Conservation (phyloP, 129 eudicot genomes). For the Pittosporum tobira region DNA sequence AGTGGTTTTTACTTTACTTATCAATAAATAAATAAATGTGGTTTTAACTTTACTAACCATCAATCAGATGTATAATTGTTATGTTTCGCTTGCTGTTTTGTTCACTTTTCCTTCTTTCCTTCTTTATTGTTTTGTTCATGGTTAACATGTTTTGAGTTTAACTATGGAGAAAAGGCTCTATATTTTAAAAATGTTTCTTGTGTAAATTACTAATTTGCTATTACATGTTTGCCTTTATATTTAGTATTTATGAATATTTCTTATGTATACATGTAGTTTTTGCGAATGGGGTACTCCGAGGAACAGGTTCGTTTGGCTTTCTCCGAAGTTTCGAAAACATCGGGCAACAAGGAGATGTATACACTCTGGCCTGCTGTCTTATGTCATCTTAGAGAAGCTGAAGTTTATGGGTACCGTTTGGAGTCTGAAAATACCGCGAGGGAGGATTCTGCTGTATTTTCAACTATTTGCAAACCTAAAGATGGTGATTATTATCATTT, state of each 20-base stretch:
- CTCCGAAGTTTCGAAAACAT: constrained; percentile 39
- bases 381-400: constrained; percentile 60
- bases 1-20: too few species aligned
- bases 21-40: too few species aligned
- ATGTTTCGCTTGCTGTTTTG: not conserved
- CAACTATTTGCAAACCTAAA: constrained; percentile 20
- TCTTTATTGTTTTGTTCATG: not conserved
- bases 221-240: too few species aligned
- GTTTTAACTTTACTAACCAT: too few species aligned
- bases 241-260: too few species aligned
- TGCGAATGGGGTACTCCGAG: constrained; percentile 52
- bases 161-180: not conserved
- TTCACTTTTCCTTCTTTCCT: not conserved
- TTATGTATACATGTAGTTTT: constrained; percentile 30
- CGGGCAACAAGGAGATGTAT: constrained; percentile 36
- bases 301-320: constrained; percentile 52
- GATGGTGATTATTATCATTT: constrained; percentile 20
- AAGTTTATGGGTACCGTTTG: constrained; percentile 38
- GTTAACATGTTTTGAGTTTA: too few species aligned
- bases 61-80: too few species aligned
- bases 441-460: constrained; percentile 21
- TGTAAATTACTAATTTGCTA: too few species aligned
- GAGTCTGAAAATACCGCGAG: constrained; percentile 21
- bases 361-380: constrained; percentile 76
- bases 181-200: not conserved